Evolutionary conservation across 2,329 filamentous ascomycete species (phyloP), one percentile per base, ranked within the genome.

Genomic region (Diatrype stigma): DNA sequence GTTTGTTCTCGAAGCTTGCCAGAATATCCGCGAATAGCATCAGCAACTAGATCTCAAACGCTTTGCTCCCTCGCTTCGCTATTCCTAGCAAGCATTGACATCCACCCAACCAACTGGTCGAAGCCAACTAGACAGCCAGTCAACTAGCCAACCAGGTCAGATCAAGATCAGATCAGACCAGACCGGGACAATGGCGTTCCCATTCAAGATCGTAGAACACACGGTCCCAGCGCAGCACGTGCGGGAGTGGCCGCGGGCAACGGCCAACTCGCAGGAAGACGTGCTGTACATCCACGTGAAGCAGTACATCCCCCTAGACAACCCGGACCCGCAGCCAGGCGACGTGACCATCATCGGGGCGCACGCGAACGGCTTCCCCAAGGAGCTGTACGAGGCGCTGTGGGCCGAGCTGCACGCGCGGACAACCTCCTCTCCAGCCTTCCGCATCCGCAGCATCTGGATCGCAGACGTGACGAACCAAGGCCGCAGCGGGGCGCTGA

Each of bases 331-430:
- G 0, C 76, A 82, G 55, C 80, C 83, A 1, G 89, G 89, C 32
- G 89, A 94, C 68, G 74, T 96, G 8, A 96, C 90, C 19, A 85
- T 97, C 52, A 84, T 97, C 50, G 90, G 81, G 11, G 86, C 87
- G 4, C 92, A 96, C 71, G 93, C 90, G 46, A 96, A 96, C 73
- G 93, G 87, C 11, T 96, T 96, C 59, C 88, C 90, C 11, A 97
- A 96, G 87, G 93, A 97, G 75, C 71, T 96, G 2, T 96, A 96
- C 65, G 92, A 96, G 63, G 89, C 93, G 0, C 74, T 96, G 0
- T 96, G 91, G 88, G 89, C 93, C 52, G 90, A 96, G 47, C 74
- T 96, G 2, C 75, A 88, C 59, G 70, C 76, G 17, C 54, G 30
- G n/a, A n/a, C n/a, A n/a, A n/a, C n/a, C n/a, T n/a, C n/a, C n/a